Evolutionary conservation across 2,329 filamentous ascomycete species (phyloP).

Genomic region (Trichoderma endophyticum): DNA sequence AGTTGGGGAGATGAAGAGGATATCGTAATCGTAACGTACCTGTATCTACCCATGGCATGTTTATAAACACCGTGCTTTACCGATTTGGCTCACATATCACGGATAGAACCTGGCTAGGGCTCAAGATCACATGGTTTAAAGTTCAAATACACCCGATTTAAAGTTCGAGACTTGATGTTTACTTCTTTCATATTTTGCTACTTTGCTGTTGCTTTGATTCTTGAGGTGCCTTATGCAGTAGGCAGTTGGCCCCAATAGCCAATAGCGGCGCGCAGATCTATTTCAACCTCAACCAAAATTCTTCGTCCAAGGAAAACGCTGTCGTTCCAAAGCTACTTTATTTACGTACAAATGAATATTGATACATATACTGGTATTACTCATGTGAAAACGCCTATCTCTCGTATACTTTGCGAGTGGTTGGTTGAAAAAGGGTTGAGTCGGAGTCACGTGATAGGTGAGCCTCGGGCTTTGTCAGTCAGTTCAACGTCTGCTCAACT

Average conservation of each 20-base stretch:
- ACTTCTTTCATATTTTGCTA: background rate
- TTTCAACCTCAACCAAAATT: background rate
- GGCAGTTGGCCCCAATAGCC: background rate
- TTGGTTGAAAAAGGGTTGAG: background rate
- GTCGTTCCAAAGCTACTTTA: background rate
- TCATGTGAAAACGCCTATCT: background rate
- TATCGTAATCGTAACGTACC: background rate
- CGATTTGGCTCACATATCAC: background rate
- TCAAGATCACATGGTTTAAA: background rate
- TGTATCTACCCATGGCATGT: background rate
- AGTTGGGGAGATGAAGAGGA: background rate
- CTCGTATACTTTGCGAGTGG: background rate
- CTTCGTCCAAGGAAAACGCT: no score
- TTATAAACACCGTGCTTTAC: background rate
- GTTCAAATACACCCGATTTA: background rate
- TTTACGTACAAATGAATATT: background rate
- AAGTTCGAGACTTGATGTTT: background rate
- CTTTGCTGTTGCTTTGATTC: background rate
- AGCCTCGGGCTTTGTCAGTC: slow-evolving; percentile 7
- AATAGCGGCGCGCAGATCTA: background rate
- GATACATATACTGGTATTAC: background rate
- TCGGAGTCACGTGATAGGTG: slow-evolving; percentile 1
- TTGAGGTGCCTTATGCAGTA: background rate
- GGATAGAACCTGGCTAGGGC: background rate
- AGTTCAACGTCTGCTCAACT: slow-evolving; percentile 8